Base-by-base conservation (phyloP, 2,329 filamentous ascomycete genomes). In the Diaporthe citrichinensis region DNA sequence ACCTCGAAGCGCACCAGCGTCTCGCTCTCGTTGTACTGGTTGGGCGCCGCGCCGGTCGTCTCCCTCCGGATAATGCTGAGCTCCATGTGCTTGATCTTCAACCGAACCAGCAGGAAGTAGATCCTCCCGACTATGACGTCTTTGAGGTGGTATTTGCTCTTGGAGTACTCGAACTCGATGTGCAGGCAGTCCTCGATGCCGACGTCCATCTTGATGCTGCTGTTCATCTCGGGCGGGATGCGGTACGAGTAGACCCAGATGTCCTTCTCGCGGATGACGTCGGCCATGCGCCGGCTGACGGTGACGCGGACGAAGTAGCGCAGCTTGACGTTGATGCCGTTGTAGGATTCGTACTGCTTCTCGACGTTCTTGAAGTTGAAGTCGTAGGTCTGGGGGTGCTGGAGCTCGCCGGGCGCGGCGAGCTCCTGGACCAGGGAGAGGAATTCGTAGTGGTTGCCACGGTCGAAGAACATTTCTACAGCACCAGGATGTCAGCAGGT, bases 281-380 rank as follows among this genome's bases (percentile, higher is more conserved):
- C 97, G 81, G 95, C 95, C 95, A 99, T 98, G 84, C 97, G 92
- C 81, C 97, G 92, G 71, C 95, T 98, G 65, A 99, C 97, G 49
- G 97, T 99, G 80, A 98, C 97, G 80, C 96, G 94, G 75, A 98
- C 93, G 86, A 98, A 98, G 91, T 99, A 99, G 80, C 97, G 95
- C 84, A 99, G 91, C 89, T 98, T 98, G 82, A 99, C 97, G 84
- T 99, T 99, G 91, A 99, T 99, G 83, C 97, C 97, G 84, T 98
- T 98, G 90, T 99, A 99, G 79, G 96, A 98, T 87, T 99, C 97
- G 90, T 99, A 99, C 85, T 98, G 96, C 89, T 99, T 99, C 90
- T 99, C 97, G 81, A 99, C 95, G 85, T 98, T 99, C 86, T 98
- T 98, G 92, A 99, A 99, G 88, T 98, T 98, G 91, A 99, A 99